Percentiles rank a stretch among this genome's conserved stretches.
phyloP scores from a whole-genome alignment of 768 basidiomycete species.

The Amyloporia xantha region DNA sequence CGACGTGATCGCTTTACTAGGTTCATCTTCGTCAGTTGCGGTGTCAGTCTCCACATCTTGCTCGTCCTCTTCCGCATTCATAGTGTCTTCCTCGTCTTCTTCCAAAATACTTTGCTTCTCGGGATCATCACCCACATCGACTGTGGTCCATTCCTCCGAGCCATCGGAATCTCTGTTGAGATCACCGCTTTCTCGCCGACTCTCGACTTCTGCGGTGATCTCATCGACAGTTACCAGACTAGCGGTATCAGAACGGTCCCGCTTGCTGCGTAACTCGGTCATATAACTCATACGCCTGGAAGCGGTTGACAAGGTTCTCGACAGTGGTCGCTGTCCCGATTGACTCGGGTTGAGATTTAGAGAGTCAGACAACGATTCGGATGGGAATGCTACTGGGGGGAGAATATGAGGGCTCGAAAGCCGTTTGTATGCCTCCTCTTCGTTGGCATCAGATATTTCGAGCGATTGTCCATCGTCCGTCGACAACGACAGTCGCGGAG shows the following conservation, averaged over 20 bases:
- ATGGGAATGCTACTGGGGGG: slow-evolving; percentile 73
- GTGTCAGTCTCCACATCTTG: slow-evolving; percentile 35
- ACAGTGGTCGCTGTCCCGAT: slow-evolving; percentile 28
- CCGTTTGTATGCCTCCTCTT: slow-evolving; percentile 21
- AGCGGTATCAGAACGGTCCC: slow-evolving; percentile 83
- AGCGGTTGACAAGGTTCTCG: slow-evolving; percentile 29
- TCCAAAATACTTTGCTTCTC: slow-evolving; percentile 33
- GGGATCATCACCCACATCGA: slow-evolving; percentile 46
- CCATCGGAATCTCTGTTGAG: slow-evolving; percentile 36
- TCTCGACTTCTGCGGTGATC: slow-evolving; percentile 94
- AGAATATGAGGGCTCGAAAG: slow-evolving; percentile 50
- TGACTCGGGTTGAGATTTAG: slow-evolving; percentile 40
- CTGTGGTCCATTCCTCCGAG: slow-evolving; percentile 68
- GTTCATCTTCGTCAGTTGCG: slow-evolving; percentile 40
- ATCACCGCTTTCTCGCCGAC: slow-evolving; percentile 48
- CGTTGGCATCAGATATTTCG: slow-evolving; percentile 44
- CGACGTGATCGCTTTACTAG: slow-evolving; percentile 47
- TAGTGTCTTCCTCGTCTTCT: slow-evolving; percentile 40
- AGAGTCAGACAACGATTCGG: slow-evolving; percentile 76
- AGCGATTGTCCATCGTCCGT: slow-evolving; percentile 65
- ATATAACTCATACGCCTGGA: slow-evolving; percentile 73
- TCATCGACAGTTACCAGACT: slow-evolving; percentile 95
- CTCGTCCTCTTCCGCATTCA: slow-evolving; percentile 40
- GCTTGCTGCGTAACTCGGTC: slow-evolving; percentile 74
- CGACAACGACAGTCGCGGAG: slow-evolving; percentile 70